These are phyloP conservation scores for Stachybotrys echinatus DNA, from an alignment of 2,329 filamentous ascomycete genomes.

Conservation along the genomic window DNA sequence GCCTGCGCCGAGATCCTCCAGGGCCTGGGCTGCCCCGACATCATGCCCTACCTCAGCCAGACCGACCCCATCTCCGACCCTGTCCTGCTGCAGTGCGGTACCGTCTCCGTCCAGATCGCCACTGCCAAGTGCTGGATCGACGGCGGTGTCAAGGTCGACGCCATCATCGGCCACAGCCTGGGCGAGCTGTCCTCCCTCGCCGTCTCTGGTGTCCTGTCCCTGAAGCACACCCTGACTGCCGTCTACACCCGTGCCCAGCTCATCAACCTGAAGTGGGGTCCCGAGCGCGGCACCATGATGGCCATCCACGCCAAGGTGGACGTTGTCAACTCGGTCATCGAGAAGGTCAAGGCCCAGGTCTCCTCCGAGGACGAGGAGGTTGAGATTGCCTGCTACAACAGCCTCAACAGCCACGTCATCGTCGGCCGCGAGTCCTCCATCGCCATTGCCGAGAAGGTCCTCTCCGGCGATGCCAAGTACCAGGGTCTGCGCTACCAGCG, in stretches of 20 bases:
- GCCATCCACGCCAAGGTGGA: slow-evolving; percentile 14
- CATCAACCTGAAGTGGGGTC: slow-evolving; percentile 23
- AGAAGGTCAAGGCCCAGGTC: slow-evolving; percentile 2
- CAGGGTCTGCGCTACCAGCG: slow-evolving; percentile 8
- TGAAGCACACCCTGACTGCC: slow-evolving; percentile 23
- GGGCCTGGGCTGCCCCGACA: slow-evolving; percentile 18
- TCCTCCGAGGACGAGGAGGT: slow-evolving; percentile 4
- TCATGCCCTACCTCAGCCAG: slow-evolving; percentile 24
- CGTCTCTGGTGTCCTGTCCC: slow-evolving; percentile 22
- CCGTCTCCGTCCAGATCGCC: slow-evolving; percentile 13
- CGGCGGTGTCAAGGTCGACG: slow-evolving; percentile 8
- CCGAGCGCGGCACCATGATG: slow-evolving; percentile 29
- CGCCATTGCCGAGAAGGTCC: slow-evolving; percentile 3
- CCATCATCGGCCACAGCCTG: slow-evolving; percentile 28
- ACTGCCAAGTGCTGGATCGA: slow-evolving; percentile 14
- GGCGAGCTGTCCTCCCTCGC: slow-evolving; percentile 30
- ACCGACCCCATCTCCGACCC: slow-evolving; percentile 17
- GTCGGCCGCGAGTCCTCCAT: slow-evolving; percentile 5
- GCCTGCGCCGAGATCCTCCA: slow-evolving; percentile 22
- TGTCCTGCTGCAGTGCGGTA: slow-evolving; percentile 22
- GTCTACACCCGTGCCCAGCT: slow-evolving; percentile 22
- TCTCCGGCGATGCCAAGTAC: slow-evolving; percentile 4
- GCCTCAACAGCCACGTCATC: slow-evolving; percentile 7
- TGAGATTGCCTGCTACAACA: slow-evolving; percentile 13
- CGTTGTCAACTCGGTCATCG: slow-evolving; percentile 6